Percentiles rank a stretch among this genome's conserved stretches.
These are phyloP conservation scores for Lactarius evosmus DNA, from an alignment of 768 basidiomycete genomes.

Conservation along the genomic window DNA sequence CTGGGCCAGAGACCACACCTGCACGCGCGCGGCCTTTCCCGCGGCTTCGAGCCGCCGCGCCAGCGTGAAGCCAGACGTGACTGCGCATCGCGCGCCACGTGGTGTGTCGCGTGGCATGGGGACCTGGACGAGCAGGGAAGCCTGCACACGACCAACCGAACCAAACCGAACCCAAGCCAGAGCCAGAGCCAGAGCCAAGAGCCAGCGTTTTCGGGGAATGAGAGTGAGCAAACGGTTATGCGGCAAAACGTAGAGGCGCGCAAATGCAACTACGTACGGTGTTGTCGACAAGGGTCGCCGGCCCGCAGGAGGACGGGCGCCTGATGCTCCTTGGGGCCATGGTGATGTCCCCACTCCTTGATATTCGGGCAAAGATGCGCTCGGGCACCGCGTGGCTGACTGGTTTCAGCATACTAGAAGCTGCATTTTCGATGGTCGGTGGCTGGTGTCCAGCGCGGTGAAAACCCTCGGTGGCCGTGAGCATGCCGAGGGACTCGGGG, in stretches of 20 bases:
- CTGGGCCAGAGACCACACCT: constrained; percentile 11
- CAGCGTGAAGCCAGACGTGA: constrained; percentile 16
- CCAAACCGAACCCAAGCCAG: background rate
- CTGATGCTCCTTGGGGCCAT: background rate
- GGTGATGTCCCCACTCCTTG: background rate
- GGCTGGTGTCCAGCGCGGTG: constrained; percentile 5
- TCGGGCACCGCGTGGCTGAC: constrained; percentile 4
- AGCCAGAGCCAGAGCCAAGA: too few relatives aligned
- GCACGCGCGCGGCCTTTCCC: constrained; percentile 3
- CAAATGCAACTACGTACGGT: constrained; percentile 3
- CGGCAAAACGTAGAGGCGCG: background rate
- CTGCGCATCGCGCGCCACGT: constrained; percentile 13
- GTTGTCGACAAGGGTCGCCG: constrained; percentile 16
- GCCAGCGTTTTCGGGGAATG: background rate
- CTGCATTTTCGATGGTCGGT: background rate
- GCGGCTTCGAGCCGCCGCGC: constrained; percentile 12
- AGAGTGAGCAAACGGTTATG: too few relatives aligned
- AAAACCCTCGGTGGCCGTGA: background rate
- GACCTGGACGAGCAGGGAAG: constrained; percentile 17
- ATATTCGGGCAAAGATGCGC: background rate
- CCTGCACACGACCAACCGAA: too few relatives aligned
- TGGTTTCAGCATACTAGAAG: background rate
- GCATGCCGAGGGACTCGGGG: constrained; percentile 9
- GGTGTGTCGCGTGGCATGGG: constrained; percentile 10
- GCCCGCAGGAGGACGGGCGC: constrained; percentile 15